phyloP scores from a whole-genome alignment of 352 stramenopile species.

The Phytophthora pistaciae region DNA sequence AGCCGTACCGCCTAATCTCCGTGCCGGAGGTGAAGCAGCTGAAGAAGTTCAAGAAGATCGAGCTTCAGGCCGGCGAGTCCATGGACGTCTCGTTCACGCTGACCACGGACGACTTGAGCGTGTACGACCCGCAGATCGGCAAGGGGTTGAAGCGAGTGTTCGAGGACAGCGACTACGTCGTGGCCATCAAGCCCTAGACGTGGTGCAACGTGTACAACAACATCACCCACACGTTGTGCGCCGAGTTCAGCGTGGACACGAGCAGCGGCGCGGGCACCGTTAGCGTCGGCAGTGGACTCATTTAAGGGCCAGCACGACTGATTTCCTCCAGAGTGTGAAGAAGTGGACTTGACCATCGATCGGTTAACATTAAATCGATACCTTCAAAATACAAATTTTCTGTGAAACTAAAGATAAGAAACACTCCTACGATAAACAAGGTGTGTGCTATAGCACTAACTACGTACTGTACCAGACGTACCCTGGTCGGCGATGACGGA shows the following conservation, averaged over 20 bases:
- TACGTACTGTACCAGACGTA: neutral
- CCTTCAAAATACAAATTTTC: too few relatives aligned
- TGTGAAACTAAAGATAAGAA: too few relatives aligned
- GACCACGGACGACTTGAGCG: constrained; percentile 56
- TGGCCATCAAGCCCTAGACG: constrained; percentile 70
- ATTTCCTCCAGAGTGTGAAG: constrained; percentile 15
- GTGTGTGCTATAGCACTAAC: too few relatives aligned
- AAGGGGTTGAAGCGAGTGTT: constrained; percentile 56
- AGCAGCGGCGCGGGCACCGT: constrained; percentile 28
- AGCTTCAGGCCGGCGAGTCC: constrained; percentile 48
- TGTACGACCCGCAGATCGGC: constrained; percentile 72
- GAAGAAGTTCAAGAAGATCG: constrained; percentile 83
- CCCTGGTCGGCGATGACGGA: too few relatives aligned
- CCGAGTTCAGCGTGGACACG: constrained; percentile 47
- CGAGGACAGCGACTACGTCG: constrained; percentile 67
- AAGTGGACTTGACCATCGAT: neutral
- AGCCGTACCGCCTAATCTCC: constrained; percentile 61
- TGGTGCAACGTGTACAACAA: constrained; percentile 77
- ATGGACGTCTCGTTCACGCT: constrained; percentile 48
- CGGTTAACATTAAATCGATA: neutral
- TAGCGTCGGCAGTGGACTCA: constrained; percentile 8
- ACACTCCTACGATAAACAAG: too few relatives aligned
- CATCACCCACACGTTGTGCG: constrained; percentile 49
- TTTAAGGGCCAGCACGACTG: neutral
- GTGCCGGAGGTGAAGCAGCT: constrained; percentile 84